Evolutionary conservation across 495 filamentous ascomycete species (phyloP), one percentile per base, ranked within the genome.

Genomic region (Penicillium taxi): DNA sequence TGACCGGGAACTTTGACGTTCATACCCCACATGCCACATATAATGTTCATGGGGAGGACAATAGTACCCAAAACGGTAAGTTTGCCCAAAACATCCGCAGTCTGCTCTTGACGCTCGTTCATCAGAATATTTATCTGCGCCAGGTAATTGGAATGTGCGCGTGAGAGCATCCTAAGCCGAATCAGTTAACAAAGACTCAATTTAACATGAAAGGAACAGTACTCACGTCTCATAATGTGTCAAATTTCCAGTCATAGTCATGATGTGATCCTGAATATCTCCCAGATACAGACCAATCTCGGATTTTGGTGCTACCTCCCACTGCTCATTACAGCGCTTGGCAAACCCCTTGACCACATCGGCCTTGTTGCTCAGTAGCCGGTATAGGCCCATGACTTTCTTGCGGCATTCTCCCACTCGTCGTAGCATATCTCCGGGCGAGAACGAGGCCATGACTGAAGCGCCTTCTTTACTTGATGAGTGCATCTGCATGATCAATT

Each of bases 331-430:
- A 59, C 91, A 98, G 13, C 91, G 72, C 65, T 98, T 98, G n/a
- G 91, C 91, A 45, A 98, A 96, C 2, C 91, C 88, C 66, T 96
- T 96, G 64, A 98, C 96, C 17, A 98, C 91, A 49, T 98, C 91
- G 7, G 90, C 91, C 66, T 98, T 98, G 61, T 91, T 95, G 47
- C 91, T 91, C 14, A 98, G 70, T 28, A 98, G 70, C 21, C 91
- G 74, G 56, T 95, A 96, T 41, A 96, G 65, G 32, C 78, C 78
- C 91, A 96, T 96, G 45, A 95, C 91, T 57, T 86, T 94, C 71
- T 96, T 96, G 32, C 91, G 75, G 55, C 87, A 94, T 54, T 94
- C 87, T 22, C 91, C 91, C 3, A 95, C 84, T 2, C 84, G 80
- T 13, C 84, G 77, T 24, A 95, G 74, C 85, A 95, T 93, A 54